These are phyloP conservation scores for Blumeriella jaapii DNA, from an alignment of 2,329 filamentous ascomycete species.

Conservation along the genomic window DNA sequence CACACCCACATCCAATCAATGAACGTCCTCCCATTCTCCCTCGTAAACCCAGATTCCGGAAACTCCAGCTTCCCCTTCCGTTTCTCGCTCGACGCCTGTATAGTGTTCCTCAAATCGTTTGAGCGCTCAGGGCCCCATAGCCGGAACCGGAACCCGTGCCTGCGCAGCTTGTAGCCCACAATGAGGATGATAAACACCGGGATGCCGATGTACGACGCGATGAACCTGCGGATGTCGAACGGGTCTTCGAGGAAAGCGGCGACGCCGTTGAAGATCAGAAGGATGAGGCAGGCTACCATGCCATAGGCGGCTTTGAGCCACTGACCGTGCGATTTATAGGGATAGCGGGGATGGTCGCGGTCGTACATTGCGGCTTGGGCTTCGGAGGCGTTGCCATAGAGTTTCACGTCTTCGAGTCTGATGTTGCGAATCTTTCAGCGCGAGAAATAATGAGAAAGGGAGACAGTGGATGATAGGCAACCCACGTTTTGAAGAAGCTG, in stretches of 20 bases:
- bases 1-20: constrained; percentile 30
- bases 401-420: constrained; percentile 30
- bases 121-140: constrained; percentile 30
- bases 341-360: constrained; percentile 28
- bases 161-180: constrained; percentile 30
- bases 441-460: no score
- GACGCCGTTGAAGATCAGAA: constrained; percentile 29
- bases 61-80: constrained; percentile 30
- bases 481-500: constrained; percentile 29
- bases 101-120: constrained; percentile 29
- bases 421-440: no score
- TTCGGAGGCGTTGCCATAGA: constrained; percentile 30
- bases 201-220: constrained; percentile 31
- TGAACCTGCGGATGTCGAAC: constrained; percentile 28
- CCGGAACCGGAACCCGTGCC: constrained; percentile 27
- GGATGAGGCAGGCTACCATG: constrained; percentile 26
- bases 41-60: constrained; percentile 27
- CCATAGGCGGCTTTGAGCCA: constrained; percentile 31
- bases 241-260: constrained; percentile 27
- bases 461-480: no score
- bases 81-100: constrained; percentile 27
- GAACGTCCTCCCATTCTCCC: constrained; percentile 25
- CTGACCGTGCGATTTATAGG: constrained; percentile 31
- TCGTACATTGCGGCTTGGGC: constrained; percentile 29
- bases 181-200: constrained; percentile 30